phyloP scores from a whole-genome alignment of 805 yeast genomes.

The Hanseniaspora lindneri region DNA sequence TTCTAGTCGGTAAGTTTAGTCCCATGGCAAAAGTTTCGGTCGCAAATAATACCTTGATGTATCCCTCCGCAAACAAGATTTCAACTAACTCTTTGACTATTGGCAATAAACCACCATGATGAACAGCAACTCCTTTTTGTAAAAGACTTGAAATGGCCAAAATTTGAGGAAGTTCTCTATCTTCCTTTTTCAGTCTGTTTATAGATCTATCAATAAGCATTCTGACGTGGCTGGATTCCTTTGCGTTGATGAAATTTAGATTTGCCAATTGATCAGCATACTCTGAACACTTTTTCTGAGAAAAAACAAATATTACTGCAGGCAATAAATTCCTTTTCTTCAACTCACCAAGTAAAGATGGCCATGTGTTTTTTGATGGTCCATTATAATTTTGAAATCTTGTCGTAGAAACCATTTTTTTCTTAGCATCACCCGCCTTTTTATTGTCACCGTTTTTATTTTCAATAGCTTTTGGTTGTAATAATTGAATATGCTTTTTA shows the following conservation, averaged over 20 bases:
- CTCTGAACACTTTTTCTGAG: constrained; percentile 86
- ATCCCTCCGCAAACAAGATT: constrained; percentile 72
- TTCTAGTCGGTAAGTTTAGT: constrained; percentile 86
- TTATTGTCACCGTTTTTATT: constrained; percentile 32
- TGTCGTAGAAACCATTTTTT: constrained; percentile 27
- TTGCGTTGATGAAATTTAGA: constrained; percentile 68
- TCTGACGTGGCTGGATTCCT: constrained; percentile 80
- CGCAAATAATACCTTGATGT: constrained; percentile 85
- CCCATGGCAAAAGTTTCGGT: constrained; percentile 99
- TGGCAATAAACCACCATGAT: constrained; percentile 88
- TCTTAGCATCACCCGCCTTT: constrained; percentile 19
- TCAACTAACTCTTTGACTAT: constrained; percentile 90
- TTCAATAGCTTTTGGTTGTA: constrained; percentile 35
- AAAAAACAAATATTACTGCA: constrained; percentile 85
- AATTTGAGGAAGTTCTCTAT: constrained; percentile 86
- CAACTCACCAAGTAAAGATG: constrained; percentile 56
- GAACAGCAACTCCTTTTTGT: constrained; percentile 87
- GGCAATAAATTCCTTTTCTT: constrained; percentile 65
- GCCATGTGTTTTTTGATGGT: constrained; percentile 73
- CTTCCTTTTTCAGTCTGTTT: constrained; percentile 77
- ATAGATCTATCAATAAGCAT: constrained; percentile 88
- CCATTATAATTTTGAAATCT: constrained; percentile 31
- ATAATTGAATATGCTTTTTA: constrained; percentile 43
- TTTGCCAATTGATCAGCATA: constrained; percentile 69
- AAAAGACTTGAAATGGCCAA: constrained; percentile 68